Conservation (phyloP, 1,139 yeast species). For the Wickerhamomyces sp. region DNA sequence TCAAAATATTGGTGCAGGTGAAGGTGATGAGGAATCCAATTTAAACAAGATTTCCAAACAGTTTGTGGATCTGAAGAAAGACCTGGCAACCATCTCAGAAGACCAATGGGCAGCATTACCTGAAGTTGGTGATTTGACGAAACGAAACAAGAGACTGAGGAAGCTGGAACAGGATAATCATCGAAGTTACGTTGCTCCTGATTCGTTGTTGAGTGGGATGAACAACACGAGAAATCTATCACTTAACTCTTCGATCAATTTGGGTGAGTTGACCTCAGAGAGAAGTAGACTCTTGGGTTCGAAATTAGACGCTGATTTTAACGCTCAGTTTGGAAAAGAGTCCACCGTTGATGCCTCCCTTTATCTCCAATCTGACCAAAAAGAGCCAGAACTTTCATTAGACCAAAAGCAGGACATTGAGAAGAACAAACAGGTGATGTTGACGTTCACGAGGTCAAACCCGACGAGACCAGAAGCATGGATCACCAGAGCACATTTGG, state of each 20-base stretch:
- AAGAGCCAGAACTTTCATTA: constrained; percentile 43
- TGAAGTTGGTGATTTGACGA: constrained; percentile 84
- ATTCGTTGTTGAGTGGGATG: constrained; percentile 44
- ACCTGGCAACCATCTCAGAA: constrained; percentile 50
- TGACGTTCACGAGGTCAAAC: constrained; percentile 64
- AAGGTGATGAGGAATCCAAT: constrained; percentile 17
- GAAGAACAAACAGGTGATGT: constrained; percentile 55
- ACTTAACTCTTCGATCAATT: constrained; percentile 26
- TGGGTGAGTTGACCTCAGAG: constrained; percentile 31
- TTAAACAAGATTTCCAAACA: constrained; percentile 34
- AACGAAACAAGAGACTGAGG: constrained; percentile 68
- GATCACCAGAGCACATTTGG: constrained; percentile 84
- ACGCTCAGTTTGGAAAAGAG: constrained; percentile 20
- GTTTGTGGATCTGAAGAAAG: constrained; percentile 59
- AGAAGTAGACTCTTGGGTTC: constrained; percentile 29
- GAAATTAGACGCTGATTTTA: constrained; percentile 31
- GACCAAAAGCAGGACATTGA: no score
- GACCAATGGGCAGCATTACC: constrained; percentile 83
- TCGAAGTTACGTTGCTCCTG: constrained; percentile 82
- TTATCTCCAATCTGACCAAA: constrained; percentile 31
- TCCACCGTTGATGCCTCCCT: constrained; percentile 31
- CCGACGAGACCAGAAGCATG: constrained; percentile 77
- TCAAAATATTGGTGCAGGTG: no score
- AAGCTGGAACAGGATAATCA: constrained; percentile 58
- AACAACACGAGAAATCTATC: constrained; percentile 20